Percentiles rank a stretch among this genome's conserved stretches.
Evolutionary conservation across 148 eudicot species (phyloP).

Genomic region (Heliosperma pusillum): DNA sequence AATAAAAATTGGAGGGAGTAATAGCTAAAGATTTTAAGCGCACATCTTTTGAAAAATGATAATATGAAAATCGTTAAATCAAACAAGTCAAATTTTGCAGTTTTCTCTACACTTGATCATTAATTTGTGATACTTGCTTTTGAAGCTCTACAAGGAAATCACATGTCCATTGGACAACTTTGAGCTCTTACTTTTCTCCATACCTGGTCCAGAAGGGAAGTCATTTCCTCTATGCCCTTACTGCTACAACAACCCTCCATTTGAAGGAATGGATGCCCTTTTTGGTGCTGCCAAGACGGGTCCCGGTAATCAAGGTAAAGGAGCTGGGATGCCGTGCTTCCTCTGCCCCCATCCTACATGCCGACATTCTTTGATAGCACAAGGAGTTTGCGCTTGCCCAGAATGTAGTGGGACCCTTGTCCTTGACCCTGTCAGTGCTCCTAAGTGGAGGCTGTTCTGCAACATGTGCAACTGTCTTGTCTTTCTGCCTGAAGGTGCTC

Average conservation of each 20-base stretch:
- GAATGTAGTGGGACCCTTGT: constrained; percentile 91
- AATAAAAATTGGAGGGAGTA: too few species aligned
- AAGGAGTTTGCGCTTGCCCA: constrained; percentile 96
- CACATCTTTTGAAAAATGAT: not conserved
- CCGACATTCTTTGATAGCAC: constrained; percentile 65
- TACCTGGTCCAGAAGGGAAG: constrained; percentile 92
- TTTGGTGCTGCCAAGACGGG: constrained; percentile 62
- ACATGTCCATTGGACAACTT: constrained; percentile 90
- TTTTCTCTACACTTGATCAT: not conserved
- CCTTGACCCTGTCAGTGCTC: constrained; percentile 90
- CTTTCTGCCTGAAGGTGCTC: constrained; percentile 85
- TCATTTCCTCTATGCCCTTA: constrained; percentile 91
- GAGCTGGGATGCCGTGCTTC: constrained; percentile 95
- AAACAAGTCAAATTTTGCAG: not conserved
- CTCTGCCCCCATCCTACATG: constrained; percentile 97
- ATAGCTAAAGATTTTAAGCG: not conserved
- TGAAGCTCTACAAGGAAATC: constrained; percentile 89
- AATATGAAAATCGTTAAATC: not conserved
- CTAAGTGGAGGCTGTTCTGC: constrained; percentile 89
- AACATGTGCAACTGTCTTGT: constrained; percentile 92
- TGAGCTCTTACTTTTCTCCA: constrained; percentile 80
- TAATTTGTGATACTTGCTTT: not conserved
- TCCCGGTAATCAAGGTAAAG: constrained; percentile 64
- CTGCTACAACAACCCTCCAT: constrained; percentile 93
- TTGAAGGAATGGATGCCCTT: constrained; percentile 70